Base-by-base conservation (phyloP, 345 rosid species). In the Dimocarpus longan region DNA sequence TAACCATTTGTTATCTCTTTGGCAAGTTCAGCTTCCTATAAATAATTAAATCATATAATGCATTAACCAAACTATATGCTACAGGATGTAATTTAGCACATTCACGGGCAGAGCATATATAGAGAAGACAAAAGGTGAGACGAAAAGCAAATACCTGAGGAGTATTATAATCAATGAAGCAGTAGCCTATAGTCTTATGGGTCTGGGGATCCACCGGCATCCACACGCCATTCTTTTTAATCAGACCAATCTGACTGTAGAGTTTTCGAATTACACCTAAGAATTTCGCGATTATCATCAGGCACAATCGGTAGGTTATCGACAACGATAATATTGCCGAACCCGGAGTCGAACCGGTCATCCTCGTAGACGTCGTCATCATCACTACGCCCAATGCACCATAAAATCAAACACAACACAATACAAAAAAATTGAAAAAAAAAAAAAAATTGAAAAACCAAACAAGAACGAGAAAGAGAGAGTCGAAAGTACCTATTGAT, bases 21-120 rank as follows among this genome's bases (percentile, higher is more conserved):
- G 0, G 99, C 97, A 19, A 89, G 90, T 86, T 95, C 97, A 63
- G 99, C 99, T 86, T 95, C 99, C 99, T 95, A 13, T 32, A 85
- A 32, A 32, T 32, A 32, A 32, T 40, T 40, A 11, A 18, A 74
- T 42, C 13, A 52, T 13, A 21, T 42, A 71, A 37, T 16, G 59
- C 21, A 57, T 64, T 8, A 18, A 72, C 40, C 13, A 72, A 72
- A 72, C 37, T 32, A 32, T 1, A 2, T 6, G 5, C 52, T 46
- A 60, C 7, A 19, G 10, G 21, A n/a, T 10, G 12, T 8, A n/a
- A n/a, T 60, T 21, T 22, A 60, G 8, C 65, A 60, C 11, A 3
- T 10, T 11, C 16, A n/a, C n/a, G n/a, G n/a, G n/a, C n/a, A n/a
- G n/a, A n/a, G n/a, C n/a, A n/a, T n/a, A n/a, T n/a, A n/a, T 42